A percentile compares a stretch with the other conserved stretches of the same genome.
phyloP scores from a whole-genome alignment of 257 asterid species.

The Nicotiana knightiana region DNA sequence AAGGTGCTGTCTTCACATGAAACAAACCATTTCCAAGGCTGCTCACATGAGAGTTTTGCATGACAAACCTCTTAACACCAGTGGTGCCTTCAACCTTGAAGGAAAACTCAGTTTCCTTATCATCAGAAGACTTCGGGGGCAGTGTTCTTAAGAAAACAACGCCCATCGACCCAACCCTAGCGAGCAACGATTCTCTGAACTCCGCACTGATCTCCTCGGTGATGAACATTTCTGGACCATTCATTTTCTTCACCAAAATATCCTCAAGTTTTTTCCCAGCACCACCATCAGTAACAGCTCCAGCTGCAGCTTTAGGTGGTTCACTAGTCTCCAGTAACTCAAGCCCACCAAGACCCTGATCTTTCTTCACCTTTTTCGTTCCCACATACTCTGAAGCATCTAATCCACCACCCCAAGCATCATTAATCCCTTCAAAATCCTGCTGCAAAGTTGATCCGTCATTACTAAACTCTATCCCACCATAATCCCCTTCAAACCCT shows the following conservation, averaged over 20 bases:
- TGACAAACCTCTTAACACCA: slow-evolving; percentile 75
- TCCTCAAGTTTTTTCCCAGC: slow-evolving; percentile 74
- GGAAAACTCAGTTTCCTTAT: slow-evolving; percentile 80
- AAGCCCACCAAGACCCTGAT: slow-evolving; percentile 91
- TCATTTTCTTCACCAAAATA: slow-evolving; percentile 80
- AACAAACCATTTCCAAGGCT: slow-evolving; percentile 79
- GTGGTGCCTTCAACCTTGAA: slow-evolving; percentile 76
- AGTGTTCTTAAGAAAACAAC: slow-evolving; percentile 62
- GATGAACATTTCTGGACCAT: slow-evolving; percentile 88
- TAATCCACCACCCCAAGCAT: slow-evolving; percentile 99
- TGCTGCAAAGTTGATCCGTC: slow-evolving; percentile 78
- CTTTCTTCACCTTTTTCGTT: slow-evolving; percentile 69
- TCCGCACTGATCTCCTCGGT: slow-evolving; percentile 86
- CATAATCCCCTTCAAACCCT: slow-evolving; percentile 96
- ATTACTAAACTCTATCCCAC: slow-evolving; percentile 81
- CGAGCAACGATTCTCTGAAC: slow-evolving; percentile 82
- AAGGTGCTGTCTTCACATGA: slow-evolving; percentile 72
- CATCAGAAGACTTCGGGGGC: slow-evolving; percentile 60
- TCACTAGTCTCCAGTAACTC: slow-evolving; percentile 75
- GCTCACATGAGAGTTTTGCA: slow-evolving; percentile 69
- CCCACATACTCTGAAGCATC: slow-evolving; percentile 93
- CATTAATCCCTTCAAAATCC: slow-evolving; percentile 91
- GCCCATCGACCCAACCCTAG: slow-evolving; percentile 83
- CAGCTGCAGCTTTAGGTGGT: slow-evolving; percentile 49
- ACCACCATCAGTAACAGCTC: slow-evolving; percentile 43